Evolutionary conservation across 345 rosid species (phyloP).

Genomic region (Ceriops decandra): DNA sequence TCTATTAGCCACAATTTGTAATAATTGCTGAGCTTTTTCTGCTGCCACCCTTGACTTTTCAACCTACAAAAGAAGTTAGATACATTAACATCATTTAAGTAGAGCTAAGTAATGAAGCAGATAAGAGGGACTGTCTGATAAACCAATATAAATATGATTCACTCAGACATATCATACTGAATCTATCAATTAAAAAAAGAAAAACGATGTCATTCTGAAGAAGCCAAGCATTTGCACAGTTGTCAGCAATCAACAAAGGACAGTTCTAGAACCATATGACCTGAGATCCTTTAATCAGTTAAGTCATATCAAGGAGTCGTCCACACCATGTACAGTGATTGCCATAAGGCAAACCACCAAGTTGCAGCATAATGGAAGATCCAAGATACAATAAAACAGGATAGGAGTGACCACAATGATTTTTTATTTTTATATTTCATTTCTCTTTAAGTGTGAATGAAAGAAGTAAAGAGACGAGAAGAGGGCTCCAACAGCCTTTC

Average conservation of each 20-base stretch:
- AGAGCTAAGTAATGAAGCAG: background rate
- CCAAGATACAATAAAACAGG: background rate
- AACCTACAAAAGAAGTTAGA: conserved; percentile 44
- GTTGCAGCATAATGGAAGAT: background rate
- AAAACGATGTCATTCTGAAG: background rate
- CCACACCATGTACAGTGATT: background rate
- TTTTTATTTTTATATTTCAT: background rate
- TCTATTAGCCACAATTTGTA: conserved; percentile 73
- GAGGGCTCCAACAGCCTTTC: background rate
- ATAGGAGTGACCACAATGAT: background rate
- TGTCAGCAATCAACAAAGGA: background rate
- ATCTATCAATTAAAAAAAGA: background rate
- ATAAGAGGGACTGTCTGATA: background rate
- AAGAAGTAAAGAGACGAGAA: background rate
- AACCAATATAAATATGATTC: too few species aligned
- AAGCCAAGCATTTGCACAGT: background rate
- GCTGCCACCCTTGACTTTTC: conserved; percentile 67
- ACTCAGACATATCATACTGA: background rate
- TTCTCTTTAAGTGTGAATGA: background rate
- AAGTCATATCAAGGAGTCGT: background rate
- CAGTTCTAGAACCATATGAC: background rate
- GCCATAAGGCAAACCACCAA: background rate
- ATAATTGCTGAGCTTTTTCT: conserved; percentile 72
- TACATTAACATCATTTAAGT: conserved; percentile 8
- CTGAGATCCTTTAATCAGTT: background rate